Evolutionary conservation across 345 rosid species (phyloP).

Genomic region (Arabidopsis suecica): DNA sequence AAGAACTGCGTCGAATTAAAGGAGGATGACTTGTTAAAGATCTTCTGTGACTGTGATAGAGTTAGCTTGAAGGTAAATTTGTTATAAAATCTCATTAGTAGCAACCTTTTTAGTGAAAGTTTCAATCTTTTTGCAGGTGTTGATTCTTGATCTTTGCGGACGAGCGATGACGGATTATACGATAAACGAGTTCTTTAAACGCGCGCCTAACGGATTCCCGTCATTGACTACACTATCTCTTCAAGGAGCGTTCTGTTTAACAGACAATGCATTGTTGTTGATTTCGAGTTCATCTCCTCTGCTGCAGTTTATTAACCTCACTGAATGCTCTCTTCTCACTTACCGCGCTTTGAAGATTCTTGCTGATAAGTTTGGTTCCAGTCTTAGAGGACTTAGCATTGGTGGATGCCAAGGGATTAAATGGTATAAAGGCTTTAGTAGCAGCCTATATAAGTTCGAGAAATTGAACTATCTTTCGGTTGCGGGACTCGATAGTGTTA

Average conservation of each 20-base stretch:
- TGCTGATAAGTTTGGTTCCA: conserved; percentile 32
- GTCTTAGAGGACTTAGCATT: conserved; percentile 55
- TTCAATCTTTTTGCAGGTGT: conserved; percentile 40
- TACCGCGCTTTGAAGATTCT: conserved; percentile 43
- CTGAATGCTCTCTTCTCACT: conserved; percentile 54
- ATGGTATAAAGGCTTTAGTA: conserved; percentile 36
- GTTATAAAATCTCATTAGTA: too few relatives aligned
- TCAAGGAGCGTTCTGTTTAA: conserved; percentile 53
- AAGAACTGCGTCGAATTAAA: conserved; percentile 40
- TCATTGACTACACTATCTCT: conserved; percentile 50
- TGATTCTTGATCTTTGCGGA: conserved; percentile 58
- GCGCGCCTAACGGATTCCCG: conserved; percentile 37
- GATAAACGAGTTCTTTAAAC: conserved; percentile 45
- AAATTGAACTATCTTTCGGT: conserved; percentile 52
- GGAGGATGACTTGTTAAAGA: conserved; percentile 46
- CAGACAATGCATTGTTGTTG: conserved; percentile 48
- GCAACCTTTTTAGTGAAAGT: neutral
- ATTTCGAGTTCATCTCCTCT: conserved; percentile 48
- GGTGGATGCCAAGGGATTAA: conserved; percentile 56
- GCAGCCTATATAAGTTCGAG: conserved; percentile 43
- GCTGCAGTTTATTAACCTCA: conserved; percentile 54
- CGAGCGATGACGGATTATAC: conserved; percentile 45
- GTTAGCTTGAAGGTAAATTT: conserved; percentile 41
- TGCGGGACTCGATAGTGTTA: conserved; percentile 47
- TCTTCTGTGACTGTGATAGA: conserved; percentile 48